Base-by-base conservation (phyloP, 2,329 filamentous ascomycete species). In the Sporothrix phasma region DNA sequence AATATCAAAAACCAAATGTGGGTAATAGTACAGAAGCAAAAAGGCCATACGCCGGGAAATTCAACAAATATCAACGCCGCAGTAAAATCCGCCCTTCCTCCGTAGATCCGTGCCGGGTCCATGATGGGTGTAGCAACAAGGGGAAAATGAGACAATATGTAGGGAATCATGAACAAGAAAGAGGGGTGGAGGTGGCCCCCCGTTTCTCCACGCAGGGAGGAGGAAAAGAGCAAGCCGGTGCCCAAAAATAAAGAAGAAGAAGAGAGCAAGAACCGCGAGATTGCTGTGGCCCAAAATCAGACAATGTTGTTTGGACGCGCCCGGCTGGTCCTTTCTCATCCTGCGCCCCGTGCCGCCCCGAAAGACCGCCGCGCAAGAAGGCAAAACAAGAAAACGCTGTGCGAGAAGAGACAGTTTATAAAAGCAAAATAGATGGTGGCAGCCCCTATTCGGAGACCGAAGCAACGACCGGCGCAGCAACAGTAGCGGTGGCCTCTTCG, bases 401-500 rank as follows among this genome's bases (percentile, higher is more conserved):
- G 4, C 8, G n/a, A n/a, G 41, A 47, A 29, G 17, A 5, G 31
- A 51, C 56, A 43, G 15, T n/a, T n/a, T n/a, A 24, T 22, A 24
- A 39, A 64, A 51, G 62, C 53, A 66, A 61, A 45, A 47, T 58
- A 31, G 29, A 37, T 6, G 13, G n/a, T 22, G 39, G 41, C 46
- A 54, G 13, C n/a, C n/a, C n/a, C n/a, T n/a, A n/a, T n/a, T n/a
- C n/a, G n/a, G 31, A 47, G 31, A n/a, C 53, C 24, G 26, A 56
- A 34, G 61, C 37, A 19, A 31, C 60, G 39, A 51, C 54, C 15
- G 67, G 63, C 29, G 69, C 45, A 37, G 64, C 19, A 13, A 51
- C 77, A 65, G 80, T 78, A 45, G 29, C 49, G 3, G 31, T n/a
- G 31, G 31, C 31, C 51, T 77, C 76, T 49, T 72, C 73, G 31